phyloP scores from a whole-genome alignment of 2,329 filamentous ascomycete species.

The Talaromyces sp. region DNA sequence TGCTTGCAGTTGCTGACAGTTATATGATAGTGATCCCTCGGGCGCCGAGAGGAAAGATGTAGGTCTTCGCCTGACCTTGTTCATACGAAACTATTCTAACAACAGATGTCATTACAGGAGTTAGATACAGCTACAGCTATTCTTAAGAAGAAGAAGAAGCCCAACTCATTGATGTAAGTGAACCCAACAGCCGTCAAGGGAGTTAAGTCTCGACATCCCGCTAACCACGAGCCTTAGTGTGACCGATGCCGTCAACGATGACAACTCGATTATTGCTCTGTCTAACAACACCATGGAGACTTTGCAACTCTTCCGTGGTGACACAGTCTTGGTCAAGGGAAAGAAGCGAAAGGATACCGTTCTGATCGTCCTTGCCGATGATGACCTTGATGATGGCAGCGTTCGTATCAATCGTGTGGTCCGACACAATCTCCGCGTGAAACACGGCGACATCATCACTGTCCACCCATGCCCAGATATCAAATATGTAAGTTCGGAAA shows the following conservation, averaged over 20 bases:
- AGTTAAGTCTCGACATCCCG: neutral
- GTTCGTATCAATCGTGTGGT: conserved; percentile 98
- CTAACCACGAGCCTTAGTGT: conserved; percentile 56
- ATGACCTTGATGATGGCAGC: conserved; percentile 95
- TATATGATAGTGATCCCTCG: conserved; percentile 67
- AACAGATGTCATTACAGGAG: conserved; percentile 50
- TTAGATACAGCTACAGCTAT: conserved; percentile 94
- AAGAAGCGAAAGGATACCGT: conserved; percentile 99
- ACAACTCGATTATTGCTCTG: conserved; percentile 98
- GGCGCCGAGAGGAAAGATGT: conserved; percentile 83
- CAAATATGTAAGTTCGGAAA: conserved; percentile 80
- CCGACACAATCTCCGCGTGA: conserved; percentile 95
- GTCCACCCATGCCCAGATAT: conserved; percentile 98
- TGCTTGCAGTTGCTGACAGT: conserved; percentile 34
- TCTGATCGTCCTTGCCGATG: conserved; percentile 92
- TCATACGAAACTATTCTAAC: conserved; percentile 21
- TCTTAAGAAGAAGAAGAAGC: conserved; percentile 99
- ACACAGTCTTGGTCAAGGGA: conserved; percentile 95
- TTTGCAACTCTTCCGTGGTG: conserved; percentile 95
- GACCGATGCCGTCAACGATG: conserved; percentile 97
- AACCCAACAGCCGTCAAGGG: neutral
- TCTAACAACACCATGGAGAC: conserved; percentile 99
- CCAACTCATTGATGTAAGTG: conserved; percentile 90
- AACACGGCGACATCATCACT: conserved; percentile 96
- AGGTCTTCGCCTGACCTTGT: conserved; percentile 33